These are phyloP conservation scores for Phialemoniopsis sp. DNA, from an alignment of 2,329 filamentous ascomycete genomes.

Conservation along the genomic window DNA sequence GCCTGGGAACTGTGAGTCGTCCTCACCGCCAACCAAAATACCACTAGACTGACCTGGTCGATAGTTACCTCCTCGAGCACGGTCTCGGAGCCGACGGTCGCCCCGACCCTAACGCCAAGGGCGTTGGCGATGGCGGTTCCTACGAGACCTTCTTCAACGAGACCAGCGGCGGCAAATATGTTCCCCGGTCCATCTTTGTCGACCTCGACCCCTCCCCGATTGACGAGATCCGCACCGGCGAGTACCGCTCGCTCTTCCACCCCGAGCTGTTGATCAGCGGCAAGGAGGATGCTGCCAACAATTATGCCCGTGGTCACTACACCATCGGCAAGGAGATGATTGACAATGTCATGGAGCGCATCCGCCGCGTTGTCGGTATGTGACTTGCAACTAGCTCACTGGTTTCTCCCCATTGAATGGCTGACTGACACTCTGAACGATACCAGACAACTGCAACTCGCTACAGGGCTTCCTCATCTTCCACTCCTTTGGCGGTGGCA, in stretches of 20 bases:
- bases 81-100: slow-evolving; percentile 63
- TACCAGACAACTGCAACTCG: slow-evolving; percentile 64
- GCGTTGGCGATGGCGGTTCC: slow-evolving; percentile 57
- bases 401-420: no score
- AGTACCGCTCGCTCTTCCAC: slow-evolving; percentile 67
- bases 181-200: slow-evolving; percentile 68
- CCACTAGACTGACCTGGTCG: slow-evolving; percentile 14
- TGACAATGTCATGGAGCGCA: slow-evolving; percentile 64
- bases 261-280: slow-evolving; percentile 68
- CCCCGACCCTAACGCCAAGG: slow-evolving; percentile 56
- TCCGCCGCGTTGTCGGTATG: slow-evolving; percentile 65
- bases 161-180: slow-evolving; percentile 67
- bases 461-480: slow-evolving; percentile 73
- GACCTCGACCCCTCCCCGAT: slow-evolving; percentile 70
- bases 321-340: slow-evolving; percentile 75
- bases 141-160: slow-evolving; percentile 73
- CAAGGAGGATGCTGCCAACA: slow-evolving; percentile 75
- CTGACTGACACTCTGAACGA: no score
- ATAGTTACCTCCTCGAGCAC: slow-evolving; percentile 69
- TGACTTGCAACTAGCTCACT: no score
- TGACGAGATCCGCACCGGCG: slow-evolving; percentile 67
- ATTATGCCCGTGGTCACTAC: slow-evolving; percentile 74
- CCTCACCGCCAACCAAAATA: slow-evolving; percentile 16
- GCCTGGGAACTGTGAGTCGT: slow-evolving; percentile 72
- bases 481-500: slow-evolving; percentile 71